Conservation (phyloP, 116 monocot genomes). For the Iris pallida region DNA sequence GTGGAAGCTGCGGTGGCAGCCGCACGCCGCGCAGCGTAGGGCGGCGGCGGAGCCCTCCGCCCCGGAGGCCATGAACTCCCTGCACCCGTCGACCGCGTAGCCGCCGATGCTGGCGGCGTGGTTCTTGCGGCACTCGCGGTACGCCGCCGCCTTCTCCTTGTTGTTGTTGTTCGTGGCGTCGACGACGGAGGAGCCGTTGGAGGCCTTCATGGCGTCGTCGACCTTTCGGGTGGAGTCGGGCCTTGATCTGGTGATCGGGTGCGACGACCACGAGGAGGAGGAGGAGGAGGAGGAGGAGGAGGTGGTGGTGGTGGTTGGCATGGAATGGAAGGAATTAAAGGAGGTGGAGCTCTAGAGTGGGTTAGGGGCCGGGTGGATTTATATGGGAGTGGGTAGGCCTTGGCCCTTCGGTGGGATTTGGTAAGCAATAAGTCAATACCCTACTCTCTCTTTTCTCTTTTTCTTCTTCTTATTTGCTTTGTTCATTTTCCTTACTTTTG, state of each 20-base stretch:
- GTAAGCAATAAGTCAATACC: too few species aligned
- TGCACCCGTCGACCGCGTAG: constrained; percentile 71
- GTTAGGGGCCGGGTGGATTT: too few species aligned
- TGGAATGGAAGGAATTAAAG: too few species aligned
- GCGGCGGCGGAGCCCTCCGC: constrained; percentile 58
- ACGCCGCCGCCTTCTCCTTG: constrained; percentile 41
- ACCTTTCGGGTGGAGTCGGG: background rate
- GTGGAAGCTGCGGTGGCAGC: constrained; percentile 79
- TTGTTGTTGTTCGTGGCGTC: constrained; percentile 19
- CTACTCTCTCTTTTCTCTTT: too few species aligned
- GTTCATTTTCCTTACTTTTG: too few species aligned
- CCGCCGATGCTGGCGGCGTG: constrained; percentile 77
- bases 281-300: background rate
- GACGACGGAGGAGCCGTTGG: constrained; percentile 37
- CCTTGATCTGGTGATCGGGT: background rate
- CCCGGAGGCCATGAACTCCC: constrained; percentile 77
- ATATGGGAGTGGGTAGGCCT: too few species aligned
- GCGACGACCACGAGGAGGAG: background rate
- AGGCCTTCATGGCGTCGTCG: background rate
- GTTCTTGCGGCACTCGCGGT: constrained; percentile 73
- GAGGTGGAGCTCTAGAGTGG: too few species aligned
- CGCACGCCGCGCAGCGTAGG: constrained; percentile 68
- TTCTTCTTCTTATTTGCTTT: too few species aligned
- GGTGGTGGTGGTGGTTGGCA: background rate
- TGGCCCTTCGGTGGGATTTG: too few species aligned